Evolutionary conservation across 306 rosid species (phyloP), one percentile per base, ranked within the genome.

Genomic region (Acacia confusa): DNA sequence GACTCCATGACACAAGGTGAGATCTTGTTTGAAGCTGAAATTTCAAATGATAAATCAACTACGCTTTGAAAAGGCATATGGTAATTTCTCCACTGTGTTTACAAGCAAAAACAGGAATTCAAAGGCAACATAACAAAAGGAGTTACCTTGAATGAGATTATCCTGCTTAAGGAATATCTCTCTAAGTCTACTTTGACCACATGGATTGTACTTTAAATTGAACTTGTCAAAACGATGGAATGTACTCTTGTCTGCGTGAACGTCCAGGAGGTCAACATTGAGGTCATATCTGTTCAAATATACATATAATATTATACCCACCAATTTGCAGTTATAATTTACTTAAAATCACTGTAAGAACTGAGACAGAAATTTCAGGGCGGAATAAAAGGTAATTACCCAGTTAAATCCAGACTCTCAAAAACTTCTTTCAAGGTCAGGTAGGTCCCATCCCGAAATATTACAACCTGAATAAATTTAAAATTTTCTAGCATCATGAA

Each of bases 161-260:
- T 91, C 96, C 85, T 89, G 96, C 86, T 91, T 91, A 20, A 91
- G 92, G 83, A 89, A 91, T 77, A 91, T 91, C 83, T 91, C 96
- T 82, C 96, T 80, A 32, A 91, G 96, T 84, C 96, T 88, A 88
- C 96, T 91, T 82, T 91, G 96, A 75, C 96, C 96, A 82, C 96
- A 91, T 67, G 96, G 93, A 73, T 91, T 91, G 84, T 91, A 91
- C 85, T 91, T 91, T n/a, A 91, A 93, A 82, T 91, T 91, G 79
- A 91, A 91, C 84, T 91, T 91, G 83, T 91, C 96, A 83, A 91
- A 91, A 28, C 96, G 93, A 78, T 91, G 96, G 84, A 91, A 91
- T 32, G 93, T 91, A 81, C 96, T 91, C 86, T 91, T 91, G 92
- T 91, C 96, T 74, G 96, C 96, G 75, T 91, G 96, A 83, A 91